Percentiles rank a stretch among this genome's conserved stretches.
Conservation (phyloP, 768 basidiomycete genomes). For the Termitomyces sp. region DNA sequence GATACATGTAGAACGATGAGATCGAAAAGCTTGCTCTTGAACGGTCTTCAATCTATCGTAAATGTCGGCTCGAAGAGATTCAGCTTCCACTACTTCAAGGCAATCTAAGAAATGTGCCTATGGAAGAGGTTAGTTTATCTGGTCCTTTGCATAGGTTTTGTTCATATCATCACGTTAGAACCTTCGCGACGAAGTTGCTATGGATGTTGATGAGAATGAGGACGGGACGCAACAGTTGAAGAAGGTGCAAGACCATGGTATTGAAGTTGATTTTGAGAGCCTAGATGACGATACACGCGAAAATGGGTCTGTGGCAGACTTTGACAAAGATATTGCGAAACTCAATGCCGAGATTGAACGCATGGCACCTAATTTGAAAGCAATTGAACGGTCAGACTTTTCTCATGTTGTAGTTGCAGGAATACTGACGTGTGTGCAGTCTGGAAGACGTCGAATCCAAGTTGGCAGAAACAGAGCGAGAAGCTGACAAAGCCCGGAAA, state of each 20-base stretch:
- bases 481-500: conserved; percentile 88
- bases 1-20: conserved; percentile 49
- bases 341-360: conserved; percentile 78
- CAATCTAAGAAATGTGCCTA: conserved; percentile 78
- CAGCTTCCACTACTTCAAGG: conserved; percentile 73
- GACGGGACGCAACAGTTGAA: conserved; percentile 71
- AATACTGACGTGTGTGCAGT: conserved; percentile 27
- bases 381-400: conserved; percentile 72
- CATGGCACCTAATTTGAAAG: conserved; percentile 97
- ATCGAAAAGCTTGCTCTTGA: conserved; percentile 87
- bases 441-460: conserved; percentile 83
- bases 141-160: not conserved
- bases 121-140: conserved; percentile 76
- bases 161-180: conserved; percentile 39
- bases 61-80: conserved; percentile 92
- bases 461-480: conserved; percentile 83
- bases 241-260: conserved; percentile 74
- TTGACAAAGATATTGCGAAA: conserved; percentile 69
- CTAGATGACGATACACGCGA: conserved; percentile 73
- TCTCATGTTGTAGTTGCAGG: not conserved
- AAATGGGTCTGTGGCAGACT: conserved; percentile 61
- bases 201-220: conserved; percentile 91
- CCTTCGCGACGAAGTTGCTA: conserved; percentile 77
- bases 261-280: conserved; percentile 80
- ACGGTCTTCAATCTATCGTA: conserved; percentile 81